A percentile compares a stretch with the other conserved stretches of the same genome.
phyloP scores from a whole-genome alignment of 148 eudicot genomes.

The Amaranthus hypochondriacus region DNA sequence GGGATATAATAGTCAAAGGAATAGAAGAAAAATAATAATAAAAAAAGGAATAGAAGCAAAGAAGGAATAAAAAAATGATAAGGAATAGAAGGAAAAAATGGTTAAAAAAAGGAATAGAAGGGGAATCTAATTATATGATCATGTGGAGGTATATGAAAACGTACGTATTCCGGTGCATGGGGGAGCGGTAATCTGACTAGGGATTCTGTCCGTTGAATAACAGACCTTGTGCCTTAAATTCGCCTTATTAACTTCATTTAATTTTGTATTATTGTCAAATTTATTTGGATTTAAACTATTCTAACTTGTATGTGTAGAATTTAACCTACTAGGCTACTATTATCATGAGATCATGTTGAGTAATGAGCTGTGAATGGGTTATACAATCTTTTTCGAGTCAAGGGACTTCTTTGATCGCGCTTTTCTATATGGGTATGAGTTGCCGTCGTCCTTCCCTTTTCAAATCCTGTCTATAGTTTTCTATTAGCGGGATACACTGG shows the following conservation, averaged over 20 bases:
- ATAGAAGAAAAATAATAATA: conserved; percentile 30
- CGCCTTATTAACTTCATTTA: neutral
- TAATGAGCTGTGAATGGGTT: too few relatives aligned
- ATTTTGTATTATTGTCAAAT: conserved; percentile 8
- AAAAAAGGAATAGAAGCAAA: conserved; percentile 17
- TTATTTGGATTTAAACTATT: neutral
- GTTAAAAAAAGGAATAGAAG: neutral
- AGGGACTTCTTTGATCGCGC: too few relatives aligned
- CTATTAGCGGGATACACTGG: too few relatives aligned
- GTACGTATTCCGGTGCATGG: conserved; percentile 18
- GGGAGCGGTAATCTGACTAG: conserved; percentile 30
- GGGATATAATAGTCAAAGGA: conserved; percentile 33
- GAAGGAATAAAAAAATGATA: neutral
- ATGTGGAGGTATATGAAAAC: conserved; percentile 20
- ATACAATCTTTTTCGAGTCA: too few relatives aligned
- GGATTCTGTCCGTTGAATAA: conserved; percentile 35
- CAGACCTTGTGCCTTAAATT: conserved; percentile 24
- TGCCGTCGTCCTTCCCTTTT: too few relatives aligned
- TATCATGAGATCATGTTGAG: too few relatives aligned
- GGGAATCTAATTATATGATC: conserved; percentile 1
- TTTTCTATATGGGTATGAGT: too few relatives aligned
- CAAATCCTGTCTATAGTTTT: too few relatives aligned
- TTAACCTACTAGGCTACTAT: too few relatives aligned
- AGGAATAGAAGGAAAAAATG: conserved; percentile 9
- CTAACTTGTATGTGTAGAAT: too few relatives aligned